Percentiles rank a stretch among this genome's conserved stretches.
Conservation (phyloP, 202 grass and related monocot species). For the Bolboschoenoplectus hybrid region DNA sequence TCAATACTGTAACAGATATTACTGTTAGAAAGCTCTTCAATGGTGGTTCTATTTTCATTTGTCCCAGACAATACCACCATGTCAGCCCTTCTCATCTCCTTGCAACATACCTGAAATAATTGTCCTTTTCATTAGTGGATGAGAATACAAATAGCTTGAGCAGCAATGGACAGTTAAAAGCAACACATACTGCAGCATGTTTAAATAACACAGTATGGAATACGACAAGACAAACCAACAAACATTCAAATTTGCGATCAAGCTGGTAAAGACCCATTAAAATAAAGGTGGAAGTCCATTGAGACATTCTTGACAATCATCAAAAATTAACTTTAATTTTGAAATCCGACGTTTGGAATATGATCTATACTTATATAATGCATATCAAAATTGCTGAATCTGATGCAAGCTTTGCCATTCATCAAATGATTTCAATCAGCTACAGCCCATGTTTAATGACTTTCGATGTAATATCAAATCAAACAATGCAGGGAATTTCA, state of each 20-base stretch:
- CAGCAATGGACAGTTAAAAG: background rate
- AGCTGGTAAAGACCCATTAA: background rate
- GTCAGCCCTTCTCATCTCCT: conserved; percentile 81
- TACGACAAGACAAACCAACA: background rate
- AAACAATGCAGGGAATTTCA: background rate
- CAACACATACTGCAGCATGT: background rate
- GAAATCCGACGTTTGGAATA: background rate
- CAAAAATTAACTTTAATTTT: background rate
- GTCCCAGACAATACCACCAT: conserved; percentile 41
- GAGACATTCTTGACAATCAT: background rate
- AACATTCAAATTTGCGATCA: background rate
- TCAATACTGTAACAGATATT: conserved; percentile 84
- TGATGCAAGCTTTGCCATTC: background rate
- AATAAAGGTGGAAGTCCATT: background rate
- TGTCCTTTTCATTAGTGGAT: background rate
- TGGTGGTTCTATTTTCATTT: conserved; percentile 28
- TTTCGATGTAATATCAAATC: background rate
- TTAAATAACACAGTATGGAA: conserved; percentile 1
- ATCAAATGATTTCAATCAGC: background rate
- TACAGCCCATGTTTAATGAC: background rate
- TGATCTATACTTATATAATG: background rate
- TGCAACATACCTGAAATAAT: conserved; percentile 63
- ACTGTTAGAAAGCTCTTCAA: conserved; percentile 38
- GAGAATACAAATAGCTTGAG: conserved; percentile 4
- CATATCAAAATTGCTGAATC: background rate